phyloP scores from a whole-genome alignment of 1,284 basidiomycete genomes.

The Phylloboletellus chloephorus region DNA sequence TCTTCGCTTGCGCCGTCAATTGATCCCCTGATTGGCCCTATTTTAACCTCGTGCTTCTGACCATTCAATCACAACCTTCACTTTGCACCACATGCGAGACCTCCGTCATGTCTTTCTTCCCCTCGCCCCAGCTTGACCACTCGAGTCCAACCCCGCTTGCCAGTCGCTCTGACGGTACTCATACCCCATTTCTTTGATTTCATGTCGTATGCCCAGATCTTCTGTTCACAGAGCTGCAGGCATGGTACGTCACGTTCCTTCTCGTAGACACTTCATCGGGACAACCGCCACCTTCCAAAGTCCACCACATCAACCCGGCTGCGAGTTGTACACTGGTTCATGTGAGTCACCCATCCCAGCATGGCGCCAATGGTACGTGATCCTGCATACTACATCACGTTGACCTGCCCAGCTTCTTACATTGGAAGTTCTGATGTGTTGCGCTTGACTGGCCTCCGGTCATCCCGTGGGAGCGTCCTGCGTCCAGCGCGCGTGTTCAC shows the following conservation, averaged over 20 bases:
- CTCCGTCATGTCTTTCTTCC: background rate
- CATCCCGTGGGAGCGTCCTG: slow-evolving; percentile 8
- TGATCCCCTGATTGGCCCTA: background rate
- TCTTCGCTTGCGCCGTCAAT: background rate
- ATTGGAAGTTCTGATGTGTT: background rate
- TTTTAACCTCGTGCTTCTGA: slow-evolving; percentile 5
- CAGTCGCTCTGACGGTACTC: background rate
- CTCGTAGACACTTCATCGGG: background rate
- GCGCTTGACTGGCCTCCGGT: slow-evolving; percentile 2
- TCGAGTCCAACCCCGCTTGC: background rate
- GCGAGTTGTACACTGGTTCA: background rate
- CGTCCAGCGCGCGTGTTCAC: background rate
- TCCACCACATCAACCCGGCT: slow-evolving; percentile 1
- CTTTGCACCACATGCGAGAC: slow-evolving; percentile 2
- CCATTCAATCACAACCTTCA: slow-evolving; percentile 7
- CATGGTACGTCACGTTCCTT: background rate
- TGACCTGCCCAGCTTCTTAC: background rate
- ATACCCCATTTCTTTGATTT: slow-evolving; percentile 1
- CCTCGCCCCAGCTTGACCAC: background rate
- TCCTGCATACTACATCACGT: background rate
- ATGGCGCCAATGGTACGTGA: background rate
- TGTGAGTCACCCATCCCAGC: no score
- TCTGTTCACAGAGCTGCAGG: background rate
- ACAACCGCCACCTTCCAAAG: background rate
- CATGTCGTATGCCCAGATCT: slow-evolving; percentile 4